These are phyloP conservation scores for Clarireedia monteithiana DNA, from an alignment of 2,329 filamentous ascomycete species.

Conservation along the genomic window DNA sequence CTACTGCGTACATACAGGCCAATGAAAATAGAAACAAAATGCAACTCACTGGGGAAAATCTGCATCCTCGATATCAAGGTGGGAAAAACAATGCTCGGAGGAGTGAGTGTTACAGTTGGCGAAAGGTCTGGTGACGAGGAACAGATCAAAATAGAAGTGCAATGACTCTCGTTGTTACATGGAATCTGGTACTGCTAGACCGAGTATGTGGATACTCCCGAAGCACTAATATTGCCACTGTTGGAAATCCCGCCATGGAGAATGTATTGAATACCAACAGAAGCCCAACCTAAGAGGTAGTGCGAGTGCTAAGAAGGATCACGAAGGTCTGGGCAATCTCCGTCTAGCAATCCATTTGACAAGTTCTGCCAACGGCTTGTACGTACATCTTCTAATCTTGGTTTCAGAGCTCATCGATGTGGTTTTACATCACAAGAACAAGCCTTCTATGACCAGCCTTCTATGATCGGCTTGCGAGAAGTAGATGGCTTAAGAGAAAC, in stretches of 20 bases:
- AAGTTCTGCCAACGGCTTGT: neutral
- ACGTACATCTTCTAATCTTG: neutral
- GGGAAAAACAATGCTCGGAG: neutral
- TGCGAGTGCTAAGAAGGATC: neutral
- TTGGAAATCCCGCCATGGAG: neutral
- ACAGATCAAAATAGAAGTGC: neutral
- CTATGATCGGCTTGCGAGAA: neutral
- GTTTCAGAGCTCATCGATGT: neutral
- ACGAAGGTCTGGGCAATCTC: constrained; percentile 1
- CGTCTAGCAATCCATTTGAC: neutral
- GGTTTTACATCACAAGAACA: neutral
- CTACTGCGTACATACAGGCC: neutral
- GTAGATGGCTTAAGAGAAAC: neutral
- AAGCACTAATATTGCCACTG: too few relatives aligned
- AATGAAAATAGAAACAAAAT: neutral
- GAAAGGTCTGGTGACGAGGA: neutral
- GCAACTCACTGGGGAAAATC: neutral
- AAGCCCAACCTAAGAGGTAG: neutral
- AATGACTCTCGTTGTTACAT: neutral
- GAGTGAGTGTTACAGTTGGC: neutral
- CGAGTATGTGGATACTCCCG: neutral
- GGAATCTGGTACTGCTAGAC: neutral
- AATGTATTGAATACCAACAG: neutral
- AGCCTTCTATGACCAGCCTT: neutral
- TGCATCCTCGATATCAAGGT: neutral